Evolutionary conservation across 2,329 filamentous ascomycete species (phyloP).

Genomic region (Aspergillus texensis): DNA sequence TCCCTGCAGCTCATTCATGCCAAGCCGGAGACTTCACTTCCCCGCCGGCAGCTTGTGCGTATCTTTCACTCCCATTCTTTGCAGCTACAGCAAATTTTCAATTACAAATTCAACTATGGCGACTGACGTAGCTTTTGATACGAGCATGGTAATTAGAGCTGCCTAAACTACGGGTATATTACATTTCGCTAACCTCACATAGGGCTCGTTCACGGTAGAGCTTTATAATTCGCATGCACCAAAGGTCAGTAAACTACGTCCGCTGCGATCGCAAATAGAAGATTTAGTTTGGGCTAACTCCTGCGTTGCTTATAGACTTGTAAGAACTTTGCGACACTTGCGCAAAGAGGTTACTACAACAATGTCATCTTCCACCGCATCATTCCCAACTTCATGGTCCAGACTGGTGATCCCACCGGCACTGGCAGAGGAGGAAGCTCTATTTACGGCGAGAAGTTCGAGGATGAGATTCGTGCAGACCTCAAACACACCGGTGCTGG

Average conservation of each 20-base stretch:
- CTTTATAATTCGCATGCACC: constrained; percentile 90
- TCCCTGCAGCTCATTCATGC: constrained; percentile 16
- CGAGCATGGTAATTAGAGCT: constrained; percentile 71
- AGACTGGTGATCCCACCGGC: constrained; percentile 91
- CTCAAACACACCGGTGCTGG: constrained; percentile 93
- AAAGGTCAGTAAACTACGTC: constrained; percentile 47
- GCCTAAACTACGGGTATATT: background rate
- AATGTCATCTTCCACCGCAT: constrained; percentile 86
- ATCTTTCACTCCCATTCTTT: background rate
- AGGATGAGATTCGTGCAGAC: constrained; percentile 78
- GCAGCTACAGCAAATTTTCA: background rate
- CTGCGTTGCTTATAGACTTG: constrained; percentile 61
- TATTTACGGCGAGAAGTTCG: constrained; percentile 93
- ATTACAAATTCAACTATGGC: constrained; percentile 58
- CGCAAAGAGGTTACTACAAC: constrained; percentile 84
- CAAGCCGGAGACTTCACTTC: constrained; percentile 23
- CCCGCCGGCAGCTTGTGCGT: constrained; percentile 14
- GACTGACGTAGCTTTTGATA: constrained; percentile 79
- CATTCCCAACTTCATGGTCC: constrained; percentile 95
- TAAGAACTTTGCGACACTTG: constrained; percentile 82
- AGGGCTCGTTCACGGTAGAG: constrained; percentile 85
- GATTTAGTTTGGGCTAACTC: constrained; percentile 18
- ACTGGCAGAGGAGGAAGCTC: constrained; percentile 85
- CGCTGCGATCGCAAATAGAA: constrained; percentile 1
- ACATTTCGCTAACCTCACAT: constrained; percentile 19